Base-by-base conservation (phyloP, 2,329 filamentous ascomycete species). In the Clarireedia monteithiana region DNA sequence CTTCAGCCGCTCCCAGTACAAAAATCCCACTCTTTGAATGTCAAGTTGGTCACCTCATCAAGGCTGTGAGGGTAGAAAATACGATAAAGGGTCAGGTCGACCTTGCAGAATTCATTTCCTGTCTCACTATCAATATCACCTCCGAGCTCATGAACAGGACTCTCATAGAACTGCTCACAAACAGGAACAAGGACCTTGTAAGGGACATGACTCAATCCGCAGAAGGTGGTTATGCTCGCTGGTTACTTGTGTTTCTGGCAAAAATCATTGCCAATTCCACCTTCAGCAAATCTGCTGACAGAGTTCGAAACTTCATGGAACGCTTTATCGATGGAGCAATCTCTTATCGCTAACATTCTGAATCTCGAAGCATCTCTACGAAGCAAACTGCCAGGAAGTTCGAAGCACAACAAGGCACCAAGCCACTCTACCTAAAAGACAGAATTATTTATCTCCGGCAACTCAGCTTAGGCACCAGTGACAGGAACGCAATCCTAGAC, bases 401-500 rank as follows among this genome's bases (percentile, higher is more conserved):
- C 36, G 3, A 10, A 15, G 36, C 9, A 38, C 9, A 38, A 38
- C 36, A 38, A 38, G 36, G 36, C 36, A 38, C 9, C 36, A 15
- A 38, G 36, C 36, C 36, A 38, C 36, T 38, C 36, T 9, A 38
- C 9, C 9, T 15, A 38, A 38, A 38, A 9, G 36, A 15, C 15
- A 9, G 36, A 38, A 15, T 38, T 38, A 38, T 38, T 4, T 4
- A 38, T 38, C 36, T 4, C 15, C 3, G 15, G 36, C 36, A 38
- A 38, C 36, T 38, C 36, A 38, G 36, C 36, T 10, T 38, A 15
- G 36, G 3, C 9, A 4, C 36, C 36, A 38, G 36, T 9, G 74
- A 80, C 63, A 67, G 68, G 7, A 69, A 66, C 14, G 63, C 69
- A 12, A 55, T 74, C 1, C 61, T 67, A 9, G 66, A 68, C 48